These are phyloP conservation scores for Tetracladium setigerum DNA, from an alignment of 495 filamentous ascomycete species.

Conservation along the genomic window DNA sequence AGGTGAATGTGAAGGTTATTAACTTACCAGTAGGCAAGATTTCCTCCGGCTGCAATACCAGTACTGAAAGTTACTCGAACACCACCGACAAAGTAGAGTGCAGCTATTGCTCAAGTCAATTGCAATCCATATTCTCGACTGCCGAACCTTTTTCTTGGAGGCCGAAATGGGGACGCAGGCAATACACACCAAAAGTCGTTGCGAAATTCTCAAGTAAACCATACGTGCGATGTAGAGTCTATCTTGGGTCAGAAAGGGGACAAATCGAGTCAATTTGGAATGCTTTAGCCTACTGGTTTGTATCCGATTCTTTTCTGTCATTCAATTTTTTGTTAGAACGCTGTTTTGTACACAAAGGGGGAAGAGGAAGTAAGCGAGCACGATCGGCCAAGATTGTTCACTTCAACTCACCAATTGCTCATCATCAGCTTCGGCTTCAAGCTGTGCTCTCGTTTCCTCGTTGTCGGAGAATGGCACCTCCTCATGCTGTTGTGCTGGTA, in stretches of 20 bases:
- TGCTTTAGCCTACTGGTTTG: constrained; percentile 32
- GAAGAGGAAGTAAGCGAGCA: background rate
- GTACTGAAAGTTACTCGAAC: constrained; percentile 49
- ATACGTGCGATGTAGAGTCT: constrained; percentile 35
- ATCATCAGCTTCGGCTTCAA: no score
- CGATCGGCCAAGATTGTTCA: no score
- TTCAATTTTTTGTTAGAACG: background rate
- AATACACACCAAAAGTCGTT: constrained; percentile 42
- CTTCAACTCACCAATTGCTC: no score
- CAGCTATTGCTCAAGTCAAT: constrained; percentile 27
- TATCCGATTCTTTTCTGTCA: constrained; percentile 39
- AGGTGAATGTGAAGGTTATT: background rate
- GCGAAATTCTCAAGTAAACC: constrained; percentile 46
- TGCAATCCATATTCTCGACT: background rate
- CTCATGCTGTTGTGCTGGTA: no score
- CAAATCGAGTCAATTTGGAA: no score
- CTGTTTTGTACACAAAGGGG: background rate
- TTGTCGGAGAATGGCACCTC: no score
- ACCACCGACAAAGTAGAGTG: constrained; percentile 49
- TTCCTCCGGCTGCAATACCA: constrained; percentile 48
- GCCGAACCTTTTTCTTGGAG: no score
- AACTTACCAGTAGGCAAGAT: constrained; percentile 43
- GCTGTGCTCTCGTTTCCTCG: no score
- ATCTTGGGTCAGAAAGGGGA: no score
- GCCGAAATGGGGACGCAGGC: no score